Evolutionary conservation across 2,329 filamentous ascomycete species (phyloP), one percentile per base, ranked within the genome.

Genomic region (Berkeleyomyces basicola): DNA sequence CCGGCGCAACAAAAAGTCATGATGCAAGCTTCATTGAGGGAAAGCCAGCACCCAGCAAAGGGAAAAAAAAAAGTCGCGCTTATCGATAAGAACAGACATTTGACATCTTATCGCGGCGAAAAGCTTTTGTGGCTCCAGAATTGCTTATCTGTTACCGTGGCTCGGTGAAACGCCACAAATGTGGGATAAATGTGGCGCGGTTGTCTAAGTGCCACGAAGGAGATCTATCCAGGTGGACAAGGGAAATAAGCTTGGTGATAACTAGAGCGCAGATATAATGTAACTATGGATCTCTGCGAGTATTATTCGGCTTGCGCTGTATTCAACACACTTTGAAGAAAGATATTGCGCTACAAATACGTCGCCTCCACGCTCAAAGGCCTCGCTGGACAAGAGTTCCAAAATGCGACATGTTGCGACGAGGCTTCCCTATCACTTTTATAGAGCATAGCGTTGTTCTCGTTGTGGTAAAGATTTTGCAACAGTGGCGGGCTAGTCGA

Each of bases 41-140:
- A 37, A 55, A 55, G 14, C 37, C 43, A 53, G 14, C n/a, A 23
- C 14, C 31, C 3, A 7, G 3, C 33, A 44, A 39, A 14, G 11
- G 33, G 47, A 59, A 37, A 59, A 36, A 14, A 59, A 59, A 47
- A 59, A 47, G 33, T 36, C 16, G 43, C 42, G 42, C 58, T 60
- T 60, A 60, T 60, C 58, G 58, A 60, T 60, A 60, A 60, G 58
- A 60, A 14, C 33, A 42, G 33, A 9, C 14, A 40, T 16, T n/a
- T 14, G n/a, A 36, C 11, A 10, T 58, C 40, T 40, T 58, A 37
- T 39, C 7, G n/a, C 3, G 11, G 31, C 1, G 16, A 46, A 49
- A 49, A 49, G n/a, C 23, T 39, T 47, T 23, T 46, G 57, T 55
- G 51, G 51, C 51, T 10, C 33, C 9, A 2, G 7, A 37, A 4